Percentiles rank a stretch among this genome's conserved stretches.
Evolutionary conservation across 208 protist species (phyloP).

Genomic region (Crithidia expoeki): DNA sequence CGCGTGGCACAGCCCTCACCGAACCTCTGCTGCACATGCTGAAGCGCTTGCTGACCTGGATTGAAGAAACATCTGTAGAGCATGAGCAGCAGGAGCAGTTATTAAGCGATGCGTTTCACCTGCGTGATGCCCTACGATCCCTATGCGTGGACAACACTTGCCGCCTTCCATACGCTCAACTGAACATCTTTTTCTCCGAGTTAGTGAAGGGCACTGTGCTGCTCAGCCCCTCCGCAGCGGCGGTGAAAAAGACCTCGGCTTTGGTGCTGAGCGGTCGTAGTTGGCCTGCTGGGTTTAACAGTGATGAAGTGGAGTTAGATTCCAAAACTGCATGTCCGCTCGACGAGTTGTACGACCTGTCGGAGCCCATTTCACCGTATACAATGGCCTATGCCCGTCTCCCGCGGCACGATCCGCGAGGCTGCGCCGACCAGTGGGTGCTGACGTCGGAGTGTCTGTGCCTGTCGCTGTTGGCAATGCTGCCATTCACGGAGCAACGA

Average conservation of each 20-base stretch:
- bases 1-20: conserved; percentile 45
- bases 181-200: conserved; percentile 40
- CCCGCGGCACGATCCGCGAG: conserved; percentile 29
- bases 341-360: conserved; percentile 3
- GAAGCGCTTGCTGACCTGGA: conserved; percentile 36
- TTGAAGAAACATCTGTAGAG: conserved; percentile 36
- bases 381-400: conserved; percentile 11
- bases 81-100: conserved; percentile 44
- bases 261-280: conserved; percentile 13
- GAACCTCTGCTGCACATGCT: conserved; percentile 51
- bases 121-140: conserved; percentile 63
- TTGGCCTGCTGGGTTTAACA: conserved; percentile 11
- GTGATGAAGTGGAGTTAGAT: conserved; percentile 1
- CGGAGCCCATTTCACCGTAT: conserved; percentile 6
- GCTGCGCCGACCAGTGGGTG: conserved; percentile 28
- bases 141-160: conserved; percentile 56
- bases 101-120: conserved; percentile 46
- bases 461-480: conserved; percentile 29
- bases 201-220: conserved; percentile 37
- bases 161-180: conserved; percentile 25
- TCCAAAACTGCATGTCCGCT: background rate
- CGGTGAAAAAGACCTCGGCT: conserved; percentile 12
- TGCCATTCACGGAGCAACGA: conserved; percentile 33
- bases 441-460: conserved; percentile 38
- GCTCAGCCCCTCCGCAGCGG: conserved; percentile 3